A percentile compares a stretch with the other conserved stretches of the same genome.
phyloP scores from a whole-genome alignment of 768 basidiomycete genomes.

The Mycena capillaripes region DNA sequence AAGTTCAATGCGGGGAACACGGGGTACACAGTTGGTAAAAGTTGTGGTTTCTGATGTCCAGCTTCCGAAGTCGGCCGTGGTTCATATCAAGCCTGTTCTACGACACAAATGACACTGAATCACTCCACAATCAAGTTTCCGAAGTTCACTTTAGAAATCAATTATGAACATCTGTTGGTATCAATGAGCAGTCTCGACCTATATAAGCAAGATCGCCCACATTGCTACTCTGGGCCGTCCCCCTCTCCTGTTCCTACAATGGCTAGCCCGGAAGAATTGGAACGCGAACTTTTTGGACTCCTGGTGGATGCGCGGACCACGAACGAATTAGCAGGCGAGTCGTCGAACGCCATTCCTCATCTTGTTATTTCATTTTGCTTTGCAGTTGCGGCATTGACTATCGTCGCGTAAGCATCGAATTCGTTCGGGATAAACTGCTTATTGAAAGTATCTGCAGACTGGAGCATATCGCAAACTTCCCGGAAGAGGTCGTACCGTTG shows the following conservation, averaged over 20 bases:
- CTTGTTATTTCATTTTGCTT: neutral
- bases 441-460: neutral
- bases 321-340: conserved; percentile 16
- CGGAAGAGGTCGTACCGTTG: conserved; percentile 12
- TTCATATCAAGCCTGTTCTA: too few relatives aligned
- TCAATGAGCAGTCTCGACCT: too few relatives aligned
- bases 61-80: too few relatives aligned
- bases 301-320: conserved; percentile 18
- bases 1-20: too few relatives aligned
- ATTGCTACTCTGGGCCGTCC: too few relatives aligned
- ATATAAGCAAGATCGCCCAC: too few relatives aligned
- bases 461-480: conserved; percentile 24
- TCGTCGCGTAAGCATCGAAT: conserved; percentile 2
- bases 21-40: too few relatives aligned
- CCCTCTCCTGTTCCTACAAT: neutral
- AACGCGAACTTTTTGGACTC: conserved; percentile 11
- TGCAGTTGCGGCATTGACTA: conserved; percentile 14
- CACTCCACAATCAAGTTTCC: too few relatives aligned
- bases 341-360: neutral
- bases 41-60: too few relatives aligned
- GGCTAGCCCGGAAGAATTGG: neutral
- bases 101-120: too few relatives aligned
- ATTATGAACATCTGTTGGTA: too few relatives aligned
- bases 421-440: neutral
- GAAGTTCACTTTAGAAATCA: too few relatives aligned